A percentile compares a stretch with the other conserved stretches of the same genome.
Evolutionary conservation across 2,329 filamentous ascomycete genomes (phyloP).

Genomic region (Penicillium griseofulvum): DNA sequence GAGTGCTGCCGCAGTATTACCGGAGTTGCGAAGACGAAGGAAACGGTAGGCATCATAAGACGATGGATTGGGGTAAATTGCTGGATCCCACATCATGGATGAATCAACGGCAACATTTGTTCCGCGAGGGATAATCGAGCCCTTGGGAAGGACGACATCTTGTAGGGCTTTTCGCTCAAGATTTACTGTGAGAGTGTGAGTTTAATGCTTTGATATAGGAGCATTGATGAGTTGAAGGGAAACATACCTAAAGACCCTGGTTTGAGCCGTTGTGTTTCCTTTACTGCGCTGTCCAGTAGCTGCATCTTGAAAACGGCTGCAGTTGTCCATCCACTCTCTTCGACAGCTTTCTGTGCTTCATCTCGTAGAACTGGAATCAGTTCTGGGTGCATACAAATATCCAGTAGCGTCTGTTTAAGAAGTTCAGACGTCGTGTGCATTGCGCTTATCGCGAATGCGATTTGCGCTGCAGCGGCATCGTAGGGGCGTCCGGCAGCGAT

Average conservation of each 20-base stretch:
- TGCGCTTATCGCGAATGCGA: constrained; percentile 16
- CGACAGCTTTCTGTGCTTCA: constrained; percentile 7
- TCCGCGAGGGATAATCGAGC: neutral
- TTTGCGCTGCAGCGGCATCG: constrained; percentile 16
- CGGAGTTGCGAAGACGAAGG: neutral
- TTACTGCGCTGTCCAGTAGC: constrained; percentile 18
- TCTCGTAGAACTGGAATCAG: neutral
- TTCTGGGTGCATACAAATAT: neutral
- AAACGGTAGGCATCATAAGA: neutral
- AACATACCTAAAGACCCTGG: constrained; percentile 1
- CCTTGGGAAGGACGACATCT: neutral
- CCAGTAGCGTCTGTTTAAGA: neutral
- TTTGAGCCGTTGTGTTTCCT: constrained; percentile 16
- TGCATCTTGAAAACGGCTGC: constrained; percentile 20
- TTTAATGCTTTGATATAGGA: neutral
- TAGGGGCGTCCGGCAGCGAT: constrained; percentile 8
- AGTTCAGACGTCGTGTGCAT: constrained; percentile 15
- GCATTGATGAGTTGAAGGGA: neutral
- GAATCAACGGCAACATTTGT: neutral
- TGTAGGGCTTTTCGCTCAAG: neutral
- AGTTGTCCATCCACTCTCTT: constrained; percentile 7
- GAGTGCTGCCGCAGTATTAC: neutral
- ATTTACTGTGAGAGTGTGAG: neutral
- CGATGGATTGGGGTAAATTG: neutral
- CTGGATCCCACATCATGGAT: neutral